Evolutionary conservation across 495 filamentous ascomycete genomes (phyloP), one percentile per base, ranked within the genome.

Genomic region (Penicillium pancosmium): DNA sequence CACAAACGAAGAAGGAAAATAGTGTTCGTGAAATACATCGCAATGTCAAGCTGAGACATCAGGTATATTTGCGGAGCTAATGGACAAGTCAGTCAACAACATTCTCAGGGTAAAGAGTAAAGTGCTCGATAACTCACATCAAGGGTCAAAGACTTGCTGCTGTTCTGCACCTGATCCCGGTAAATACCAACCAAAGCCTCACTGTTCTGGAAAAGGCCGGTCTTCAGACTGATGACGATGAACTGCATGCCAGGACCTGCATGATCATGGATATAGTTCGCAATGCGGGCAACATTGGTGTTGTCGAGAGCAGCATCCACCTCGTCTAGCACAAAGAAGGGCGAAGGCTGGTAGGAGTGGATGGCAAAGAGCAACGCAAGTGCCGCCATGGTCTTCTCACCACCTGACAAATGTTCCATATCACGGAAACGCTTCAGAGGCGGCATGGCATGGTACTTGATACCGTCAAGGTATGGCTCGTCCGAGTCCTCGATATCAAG

Each of bases 391-490:
- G 95, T 97, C 83, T 98, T 98, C 78, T 99, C 94, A 54, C 94
- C 94, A 62, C 94, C 94, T 11, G 91, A 96, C 21, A 99, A 83
- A 68, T 96, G 93, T 73, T 98, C 94, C 94, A 99, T 98, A 74
- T 98, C 95, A 38, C 94, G 85, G 86, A 98, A 99, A 53, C 94
- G 92, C 78, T 99, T 99, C 56, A 96, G 85, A 8, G 94, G 94
- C 23, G 94, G 94, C 93, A 97, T 98, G 63, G 95, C 94, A 73
- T 97, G 91, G 74, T 98, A 99, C 63, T 95, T 96, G 75, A 99
- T 91, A 19, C 94, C 94, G 51, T 88, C 89, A 1, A 96, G 84
- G 75, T 96, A 98, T 0, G 94, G 95, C 66, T 91, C 88, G 64
- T 93, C 91, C 31, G 86, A 88, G 73, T 97, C 92, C 67, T 93